Conservation (phyloP, 2,329 filamentous ascomycete genomes). For the Colletotrichum sansevieriae region DNA sequence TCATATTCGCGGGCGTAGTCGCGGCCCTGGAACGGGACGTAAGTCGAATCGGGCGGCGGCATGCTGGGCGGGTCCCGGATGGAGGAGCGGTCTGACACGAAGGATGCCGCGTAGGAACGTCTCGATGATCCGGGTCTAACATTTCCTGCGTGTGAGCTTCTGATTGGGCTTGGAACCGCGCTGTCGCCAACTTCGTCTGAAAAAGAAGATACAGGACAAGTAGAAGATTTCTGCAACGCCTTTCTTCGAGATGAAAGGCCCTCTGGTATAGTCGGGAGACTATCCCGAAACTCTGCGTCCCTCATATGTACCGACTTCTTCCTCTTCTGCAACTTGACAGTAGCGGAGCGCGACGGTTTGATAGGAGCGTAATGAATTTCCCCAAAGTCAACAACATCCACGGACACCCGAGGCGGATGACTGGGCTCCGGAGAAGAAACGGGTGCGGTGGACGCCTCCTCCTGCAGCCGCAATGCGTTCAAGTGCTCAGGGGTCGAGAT, state of each 20-base stretch:
- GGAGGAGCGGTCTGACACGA: constrained; percentile 63
- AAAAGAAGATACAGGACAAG: constrained; percentile 42
- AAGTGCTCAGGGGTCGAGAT: constrained; percentile 53
- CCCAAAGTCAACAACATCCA: constrained; percentile 14
- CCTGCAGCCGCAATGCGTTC: constrained; percentile 53
- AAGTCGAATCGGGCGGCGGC: constrained; percentile 73
- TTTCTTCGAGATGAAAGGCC: constrained; percentile 61
- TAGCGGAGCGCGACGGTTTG: constrained; percentile 44
- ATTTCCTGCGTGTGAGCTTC: constrained; percentile 56
- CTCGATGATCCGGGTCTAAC: constrained; percentile 60
- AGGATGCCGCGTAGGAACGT: constrained; percentile 66
- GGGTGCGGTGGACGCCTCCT: constrained; percentile 47
- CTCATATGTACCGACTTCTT: constrained; percentile 45
- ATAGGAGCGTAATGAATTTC: constrained; percentile 44
- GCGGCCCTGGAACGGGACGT: constrained; percentile 67
- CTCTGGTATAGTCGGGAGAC: constrained; percentile 65
- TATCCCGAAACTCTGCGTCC: constrained; percentile 52
- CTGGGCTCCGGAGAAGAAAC: constrained; percentile 42
- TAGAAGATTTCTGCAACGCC: constrained; percentile 53
- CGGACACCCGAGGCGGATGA: constrained; percentile 11
- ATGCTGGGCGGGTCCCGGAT: constrained; percentile 71
- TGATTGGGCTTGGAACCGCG: constrained; percentile 51
- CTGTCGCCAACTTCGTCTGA: constrained; percentile 30
- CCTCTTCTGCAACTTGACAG: constrained; percentile 67
- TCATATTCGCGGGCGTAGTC: constrained; percentile 51